Base-by-base conservation (phyloP, 305 asterid species). In the Fraxinus baroniana region DNA sequence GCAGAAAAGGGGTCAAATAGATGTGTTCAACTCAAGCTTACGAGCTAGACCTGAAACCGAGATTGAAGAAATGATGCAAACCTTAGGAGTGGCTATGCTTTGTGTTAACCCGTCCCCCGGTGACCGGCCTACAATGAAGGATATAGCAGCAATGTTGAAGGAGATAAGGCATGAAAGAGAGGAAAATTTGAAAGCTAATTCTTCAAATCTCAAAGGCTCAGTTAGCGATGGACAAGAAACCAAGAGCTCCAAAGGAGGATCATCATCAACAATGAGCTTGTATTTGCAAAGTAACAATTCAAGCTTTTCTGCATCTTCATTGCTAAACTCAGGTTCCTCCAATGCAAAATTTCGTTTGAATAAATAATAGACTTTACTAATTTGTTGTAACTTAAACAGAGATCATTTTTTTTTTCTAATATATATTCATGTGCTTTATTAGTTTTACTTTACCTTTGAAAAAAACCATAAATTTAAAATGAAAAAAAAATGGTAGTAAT, bases 91-190 rank as follows among this genome's bases (percentile, higher is more conserved):
- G 22, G 98, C 97, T 1, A 87, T 93, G 89, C 92, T 93, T 0
- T 94, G 98, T 24, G 97, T 93, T 64, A 86, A 91, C 68, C 91
- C 94, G 2, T 76, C 83, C 5, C 98, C 97, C 0, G 89, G 87
- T 0, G 97, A 94, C 32, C 87, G 98, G 84, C 98, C 98, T 1
- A 86, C 92, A 1, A 92, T 94, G 97, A 94, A 91, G 85, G 98
- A 94, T 79, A 85, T 91, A 1, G 90, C 94, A 0, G 98, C 97
- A 18, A 91, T 94, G 98, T 87, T 94, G 2, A 88, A 84, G 87
- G 98, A 94, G 85, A 91, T 94, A 74, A 90, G 94, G 87, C 94
- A 88, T 0, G 98, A 92, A 20, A 89, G 93, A 60, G 94, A 93
- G 68, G 95, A 90, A 76, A 57, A 73, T 28, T 80, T 84, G 7